Base-by-base conservation (phyloP, 371 early-diverging fungal species). In the Parasitella parasitica region DNA sequence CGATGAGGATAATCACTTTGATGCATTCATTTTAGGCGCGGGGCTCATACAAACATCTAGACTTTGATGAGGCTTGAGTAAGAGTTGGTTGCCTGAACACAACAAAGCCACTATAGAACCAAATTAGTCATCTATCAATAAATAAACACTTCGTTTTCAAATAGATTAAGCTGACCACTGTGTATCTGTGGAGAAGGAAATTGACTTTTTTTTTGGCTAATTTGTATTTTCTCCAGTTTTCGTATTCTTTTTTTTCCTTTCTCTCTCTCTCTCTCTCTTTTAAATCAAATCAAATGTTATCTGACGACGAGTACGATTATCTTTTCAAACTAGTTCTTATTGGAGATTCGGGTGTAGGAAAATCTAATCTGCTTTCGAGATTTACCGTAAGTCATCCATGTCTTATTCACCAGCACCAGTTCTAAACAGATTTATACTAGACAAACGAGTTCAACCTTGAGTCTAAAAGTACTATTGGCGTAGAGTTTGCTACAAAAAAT, bases 391-490 rank as follows among this genome's bases (percentile, higher is more conserved):
- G 48, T 39, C 12, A 11, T 22, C 30, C 1, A 26, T 6, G 30
- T 41, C 30, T 2, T 6, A 61, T 34, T 11, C n/a, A 16, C 7
- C 3, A 24, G 18, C 26, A 27, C 13, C 5, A 55, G 26, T 38
- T 24, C 27, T 63, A 34, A 54, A n/a, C 32, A 20, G 2, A 15
- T 39, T 35, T 46, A 1, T 26, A 2, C 3, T 61, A 80, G 81
- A 77, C 96, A 58, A 94, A 98, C 80, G 97, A 97, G 75, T 99
- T 99, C 84, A 94, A 92, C 77, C 76, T 96, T 64, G 97, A 97
- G 67, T 95, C 97, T 54, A 98, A 98, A 75, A 97, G 99, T 37
- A 99, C 99, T 61, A 99, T 99, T 75, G 99, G 83, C 46, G 79
- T 85, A 34, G 85, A 82, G 53, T 80, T 85, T 63, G 78, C 81